Conservation (phyloP, 148 eudicot species). For the Rhododendron simsii region DNA sequence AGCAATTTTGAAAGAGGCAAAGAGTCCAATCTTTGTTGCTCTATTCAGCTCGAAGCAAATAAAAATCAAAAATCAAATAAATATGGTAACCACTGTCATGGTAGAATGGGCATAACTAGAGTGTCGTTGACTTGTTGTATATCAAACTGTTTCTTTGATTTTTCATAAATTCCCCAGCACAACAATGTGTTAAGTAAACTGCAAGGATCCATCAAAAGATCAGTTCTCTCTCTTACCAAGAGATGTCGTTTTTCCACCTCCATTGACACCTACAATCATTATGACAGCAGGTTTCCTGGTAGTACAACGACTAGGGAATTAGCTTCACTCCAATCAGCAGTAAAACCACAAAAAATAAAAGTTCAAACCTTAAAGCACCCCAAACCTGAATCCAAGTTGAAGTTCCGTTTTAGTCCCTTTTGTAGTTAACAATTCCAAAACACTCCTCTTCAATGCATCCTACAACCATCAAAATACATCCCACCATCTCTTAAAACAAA, state of each 20-base stretch:
- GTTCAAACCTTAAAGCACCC: slow-evolving; percentile 1
- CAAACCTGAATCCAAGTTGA: slow-evolving; percentile 85
- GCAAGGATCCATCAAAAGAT: background rate
- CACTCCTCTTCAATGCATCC: slow-evolving; percentile 81
- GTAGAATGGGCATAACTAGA: background rate
- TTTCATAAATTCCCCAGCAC: background rate
- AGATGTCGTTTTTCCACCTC: slow-evolving; percentile 98
- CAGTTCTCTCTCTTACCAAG: slow-evolving; percentile 55
- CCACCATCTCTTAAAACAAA: background rate
- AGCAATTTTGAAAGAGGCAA: background rate
- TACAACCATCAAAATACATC: slow-evolving; percentile 24
- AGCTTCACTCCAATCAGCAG: background rate
- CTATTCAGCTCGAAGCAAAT: background rate
- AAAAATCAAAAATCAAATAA: background rate
- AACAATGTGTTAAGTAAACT: background rate
- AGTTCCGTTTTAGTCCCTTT: slow-evolving; percentile 82
- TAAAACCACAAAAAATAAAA: slow-evolving; percentile 11
- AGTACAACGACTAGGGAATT: background rate
- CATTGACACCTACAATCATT: slow-evolving; percentile 97
- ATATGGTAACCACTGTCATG: background rate
- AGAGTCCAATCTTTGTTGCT: background rate
- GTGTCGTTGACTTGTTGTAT: background rate
- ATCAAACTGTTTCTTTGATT: background rate
- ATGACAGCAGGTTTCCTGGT: slow-evolving; percentile 93
- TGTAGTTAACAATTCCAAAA: slow-evolving; percentile 64